A percentile compares a stretch with the other conserved stretches of the same genome.
phyloP scores from a whole-genome alignment of 306 rosid species.

The Elaeagnus macrophylla region DNA sequence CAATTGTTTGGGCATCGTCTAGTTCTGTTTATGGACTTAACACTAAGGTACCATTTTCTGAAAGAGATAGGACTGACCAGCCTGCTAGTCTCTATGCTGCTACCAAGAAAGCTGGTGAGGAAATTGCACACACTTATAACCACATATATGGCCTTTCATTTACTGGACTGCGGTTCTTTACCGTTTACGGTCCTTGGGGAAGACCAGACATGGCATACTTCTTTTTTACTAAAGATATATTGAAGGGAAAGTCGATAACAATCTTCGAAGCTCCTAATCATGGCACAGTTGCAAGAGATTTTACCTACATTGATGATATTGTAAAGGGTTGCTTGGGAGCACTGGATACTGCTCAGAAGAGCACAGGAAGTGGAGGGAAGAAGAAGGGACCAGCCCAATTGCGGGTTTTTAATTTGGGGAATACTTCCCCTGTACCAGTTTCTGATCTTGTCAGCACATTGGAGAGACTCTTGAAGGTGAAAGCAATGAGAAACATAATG shows the following conservation, averaged over 20 bases:
- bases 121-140: constrained; percentile 88
- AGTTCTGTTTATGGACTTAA: constrained; percentile 96
- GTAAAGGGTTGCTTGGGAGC: constrained; percentile 89
- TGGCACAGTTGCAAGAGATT: constrained; percentile 88
- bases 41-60: constrained; percentile 91
- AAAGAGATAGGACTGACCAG: constrained; percentile 75
- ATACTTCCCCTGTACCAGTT: constrained; percentile 89
- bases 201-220: constrained; percentile 98
- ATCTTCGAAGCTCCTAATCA: constrained; percentile 82
- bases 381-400: constrained; percentile 81
- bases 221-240: constrained; percentile 77
- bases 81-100: constrained; percentile 97
- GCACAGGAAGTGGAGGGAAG: constrained; percentile 96
- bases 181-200: constrained; percentile 99
- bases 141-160: constrained; percentile 87
- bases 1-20: constrained; percentile 95
- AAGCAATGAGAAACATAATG: constrained; percentile 71
- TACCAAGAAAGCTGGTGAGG: constrained; percentile 97
- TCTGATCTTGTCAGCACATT: constrained; percentile 72
- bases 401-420: constrained; percentile 90
- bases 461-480: constrained; percentile 88
- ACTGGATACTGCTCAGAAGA: constrained; percentile 89
- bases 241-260: constrained; percentile 70
- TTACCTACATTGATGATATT: constrained; percentile 93
- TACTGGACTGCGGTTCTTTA: constrained; percentile 82